Evolutionary conservation across 805 yeast genomes (phyloP).

Genomic region (Tetrapisispora iriomotensis): DNA sequence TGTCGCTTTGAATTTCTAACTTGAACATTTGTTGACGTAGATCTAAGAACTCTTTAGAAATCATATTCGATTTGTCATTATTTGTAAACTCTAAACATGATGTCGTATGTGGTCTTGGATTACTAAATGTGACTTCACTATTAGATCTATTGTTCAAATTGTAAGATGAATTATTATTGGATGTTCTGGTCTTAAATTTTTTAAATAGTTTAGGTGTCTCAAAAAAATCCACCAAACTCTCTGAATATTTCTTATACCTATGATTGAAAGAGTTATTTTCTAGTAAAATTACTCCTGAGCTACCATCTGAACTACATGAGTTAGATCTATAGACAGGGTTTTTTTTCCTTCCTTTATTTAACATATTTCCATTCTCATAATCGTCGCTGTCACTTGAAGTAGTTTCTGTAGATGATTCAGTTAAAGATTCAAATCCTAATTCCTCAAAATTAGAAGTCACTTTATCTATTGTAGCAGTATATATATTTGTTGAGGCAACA

Average conservation of each 20-base stretch:
- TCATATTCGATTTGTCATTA: conserved; percentile 10
- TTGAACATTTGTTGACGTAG: conserved; percentile 15
- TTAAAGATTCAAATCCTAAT: not conserved
- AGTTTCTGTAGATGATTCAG: not conserved
- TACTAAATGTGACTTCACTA: not conserved
- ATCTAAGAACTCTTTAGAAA: conserved; percentile 25
- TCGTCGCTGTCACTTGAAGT: not conserved
- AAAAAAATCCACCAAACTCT: conserved; percentile 2
- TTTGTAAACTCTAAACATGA: conserved; percentile 13
- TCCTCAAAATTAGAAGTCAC: too few relatives aligned
- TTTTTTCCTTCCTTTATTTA: not conserved
- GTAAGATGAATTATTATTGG: not conserved
- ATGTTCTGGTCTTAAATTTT: not conserved
- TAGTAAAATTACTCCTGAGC: not conserved
- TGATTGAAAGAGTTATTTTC: not conserved
- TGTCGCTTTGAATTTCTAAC: conserved; percentile 1
- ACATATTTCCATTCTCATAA: not conserved
- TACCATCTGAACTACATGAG: not conserved
- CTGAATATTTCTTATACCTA: conserved; percentile 2
- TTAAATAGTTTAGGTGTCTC: conserved; percentile 13
- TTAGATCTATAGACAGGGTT: not conserved
- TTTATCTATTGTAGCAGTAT: not conserved
- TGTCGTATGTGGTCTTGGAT: conserved; percentile 10
- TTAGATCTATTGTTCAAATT: not conserved
- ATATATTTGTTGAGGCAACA: too few relatives aligned